Evolutionary conservation across 495 filamentous ascomycete species (phyloP), one percentile per base, ranked within the genome.

Genomic region (Thermochaetoides thermophila): DNA sequence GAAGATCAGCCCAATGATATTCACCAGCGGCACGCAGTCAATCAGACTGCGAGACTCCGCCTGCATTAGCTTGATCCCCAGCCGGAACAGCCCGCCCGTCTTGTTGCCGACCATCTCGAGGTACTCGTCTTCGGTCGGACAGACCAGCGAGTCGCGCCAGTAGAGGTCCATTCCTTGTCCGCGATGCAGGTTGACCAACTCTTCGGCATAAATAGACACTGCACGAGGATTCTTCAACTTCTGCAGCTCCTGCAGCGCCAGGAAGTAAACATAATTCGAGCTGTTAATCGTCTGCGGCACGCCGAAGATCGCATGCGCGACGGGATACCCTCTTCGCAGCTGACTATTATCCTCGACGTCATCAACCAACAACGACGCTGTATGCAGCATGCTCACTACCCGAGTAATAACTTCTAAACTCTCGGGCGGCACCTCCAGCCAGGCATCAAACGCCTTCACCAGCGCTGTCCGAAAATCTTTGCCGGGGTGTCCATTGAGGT

Each of bases 31-130:
- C 10, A 89, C 78, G 46, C 81, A 93, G 56, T 81, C 80, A 33
- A 73, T 66, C 23, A 45, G 50, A 26, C 63, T 65, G 16, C 57
- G 55, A 40, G 78, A 83, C 52, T 92, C 83, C 18, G 84, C 84
- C 55, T 94, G 85, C 89, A 99, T 96, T 18, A 99, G 64, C 55
- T 92, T 89, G 40, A 96, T 74, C 16, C 84, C 89, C 8, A 99
- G 66, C 31, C 89, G 73, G 66, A 99, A 96, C 7, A 99, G 69
- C 2, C 89, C 89, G 17, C 89, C 89, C 3, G 89, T 99, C 58
- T 99, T 96, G 60, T 96, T 96, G 43, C 76, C 75, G 26, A 97
- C 91, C 89, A 97, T 97, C 55, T 96, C 87, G 11, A 97, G 71
- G 59, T 97, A 97, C 50, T 96, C 87, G 40, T 93, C 84, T 58